Conservation (phyloP, 768 basidiomycete genomes). For the Favolaschia claudopus region DNA sequence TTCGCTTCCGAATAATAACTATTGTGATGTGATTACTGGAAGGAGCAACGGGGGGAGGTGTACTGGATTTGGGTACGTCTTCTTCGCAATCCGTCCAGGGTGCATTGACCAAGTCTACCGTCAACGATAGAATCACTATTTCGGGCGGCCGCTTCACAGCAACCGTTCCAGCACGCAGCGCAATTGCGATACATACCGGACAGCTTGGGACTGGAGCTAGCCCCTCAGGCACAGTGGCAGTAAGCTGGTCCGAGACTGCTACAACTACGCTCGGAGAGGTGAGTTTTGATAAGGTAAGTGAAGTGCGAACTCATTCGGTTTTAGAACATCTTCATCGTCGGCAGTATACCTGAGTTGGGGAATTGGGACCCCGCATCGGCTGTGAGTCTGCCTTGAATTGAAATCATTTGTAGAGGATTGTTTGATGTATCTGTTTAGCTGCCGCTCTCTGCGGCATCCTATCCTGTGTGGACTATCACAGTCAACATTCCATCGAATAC, state of each 20-base stretch:
- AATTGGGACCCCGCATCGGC: slow-evolving; percentile 56
- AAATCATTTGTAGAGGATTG: too few relatives aligned
- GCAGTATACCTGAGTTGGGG: slow-evolving; percentile 63
- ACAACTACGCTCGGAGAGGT: slow-evolving; percentile 68
- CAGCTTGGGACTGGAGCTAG: slow-evolving; percentile 35
- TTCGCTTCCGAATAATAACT: slow-evolving; percentile 61
- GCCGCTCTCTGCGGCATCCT: slow-evolving; percentile 41
- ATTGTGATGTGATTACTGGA: slow-evolving; percentile 73
- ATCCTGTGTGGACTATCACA: slow-evolving; percentile 45
- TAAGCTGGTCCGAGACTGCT: slow-evolving; percentile 62
- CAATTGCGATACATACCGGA: slow-evolving; percentile 64
- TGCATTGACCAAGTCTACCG: neutral
- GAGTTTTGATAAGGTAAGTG: slow-evolving; percentile 2
- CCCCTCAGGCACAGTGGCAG: slow-evolving; percentile 42
- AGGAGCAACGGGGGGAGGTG: slow-evolving; percentile 49
- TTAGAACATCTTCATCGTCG: slow-evolving; percentile 68
- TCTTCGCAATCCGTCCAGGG: too few relatives aligned
- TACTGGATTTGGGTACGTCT: slow-evolving; percentile 56
- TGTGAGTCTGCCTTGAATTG: too few relatives aligned
- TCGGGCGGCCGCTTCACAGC: slow-evolving; percentile 58
- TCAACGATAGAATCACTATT: slow-evolving; percentile 53
- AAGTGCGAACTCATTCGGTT: neutral
- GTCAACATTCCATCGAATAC: slow-evolving; percentile 42
- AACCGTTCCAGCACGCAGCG: slow-evolving; percentile 57
- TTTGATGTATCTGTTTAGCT: too few relatives aligned